Evolutionary conservation across 768 basidiomycete genomes (phyloP).

Genomic region (Punctularia strigosozonata): DNA sequence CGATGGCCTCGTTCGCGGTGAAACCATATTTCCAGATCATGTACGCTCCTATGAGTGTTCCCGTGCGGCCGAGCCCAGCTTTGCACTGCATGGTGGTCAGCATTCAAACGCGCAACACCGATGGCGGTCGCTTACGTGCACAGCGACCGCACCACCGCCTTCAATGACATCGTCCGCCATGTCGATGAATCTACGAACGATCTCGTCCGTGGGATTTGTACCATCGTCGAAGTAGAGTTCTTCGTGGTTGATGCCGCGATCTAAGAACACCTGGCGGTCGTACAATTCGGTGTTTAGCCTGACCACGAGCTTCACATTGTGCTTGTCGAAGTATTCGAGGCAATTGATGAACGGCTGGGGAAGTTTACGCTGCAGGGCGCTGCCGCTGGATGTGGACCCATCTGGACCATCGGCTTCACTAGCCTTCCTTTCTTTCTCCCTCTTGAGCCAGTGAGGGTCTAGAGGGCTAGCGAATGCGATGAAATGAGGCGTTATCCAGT

Average conservation of each 20-base stretch:
- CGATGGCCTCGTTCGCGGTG: slow-evolving; percentile 91
- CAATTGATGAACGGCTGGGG: slow-evolving; percentile 80
- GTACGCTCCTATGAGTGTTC: slow-evolving; percentile 95
- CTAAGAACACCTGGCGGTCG: slow-evolving; percentile 68
- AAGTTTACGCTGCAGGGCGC: slow-evolving; percentile 67
- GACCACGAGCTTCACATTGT: slow-evolving; percentile 81
- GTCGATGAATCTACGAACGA: slow-evolving; percentile 85
- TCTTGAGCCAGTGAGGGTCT: slow-evolving; percentile 71
- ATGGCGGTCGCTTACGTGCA: slow-evolving; percentile 51
- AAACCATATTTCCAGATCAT: slow-evolving; percentile 98
- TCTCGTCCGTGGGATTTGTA: slow-evolving; percentile 93
- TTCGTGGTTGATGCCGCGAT: slow-evolving; percentile 78
- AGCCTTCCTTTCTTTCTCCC: slow-evolving; percentile 52
- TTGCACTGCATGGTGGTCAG: slow-evolving; percentile 55
- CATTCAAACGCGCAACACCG: slow-evolving; percentile 2
- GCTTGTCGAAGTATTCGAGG: slow-evolving; percentile 84
- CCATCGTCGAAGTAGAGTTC: slow-evolving; percentile 98
- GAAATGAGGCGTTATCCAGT: slow-evolving; percentile 86
- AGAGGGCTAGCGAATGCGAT: slow-evolving; percentile 92
- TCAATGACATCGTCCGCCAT: slow-evolving; percentile 71
- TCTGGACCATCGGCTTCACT: slow-evolving; percentile 8
- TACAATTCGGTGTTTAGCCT: slow-evolving; percentile 91
- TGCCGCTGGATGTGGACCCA: slow-evolving; percentile 24
- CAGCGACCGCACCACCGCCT: slow-evolving; percentile 70
- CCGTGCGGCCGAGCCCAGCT: slow-evolving; percentile 93